Conservation (phyloP, 805 yeast genomes). For the Metschnikowia cubensis region DNA sequence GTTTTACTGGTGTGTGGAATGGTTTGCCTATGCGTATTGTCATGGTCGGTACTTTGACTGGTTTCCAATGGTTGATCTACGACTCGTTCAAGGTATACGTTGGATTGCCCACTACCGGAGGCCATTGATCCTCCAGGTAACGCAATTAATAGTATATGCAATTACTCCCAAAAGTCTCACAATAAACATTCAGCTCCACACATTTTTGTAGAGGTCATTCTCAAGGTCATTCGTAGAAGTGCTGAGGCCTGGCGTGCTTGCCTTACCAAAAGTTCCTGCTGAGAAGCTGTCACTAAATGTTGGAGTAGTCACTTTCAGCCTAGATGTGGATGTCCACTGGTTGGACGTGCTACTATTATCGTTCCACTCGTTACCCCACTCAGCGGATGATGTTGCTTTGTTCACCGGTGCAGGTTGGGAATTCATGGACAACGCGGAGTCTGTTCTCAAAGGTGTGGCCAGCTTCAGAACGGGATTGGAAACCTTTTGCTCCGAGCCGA, state of each 20-base stretch:
- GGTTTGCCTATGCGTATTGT: constrained; percentile 91
- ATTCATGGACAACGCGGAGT: neutral
- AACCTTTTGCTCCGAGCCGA: constrained; percentile 10
- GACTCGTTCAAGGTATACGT: constrained; percentile 93
- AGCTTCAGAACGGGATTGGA: neutral
- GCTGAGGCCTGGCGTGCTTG: neutral
- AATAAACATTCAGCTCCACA: constrained; percentile 44
- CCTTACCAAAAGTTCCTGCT: constrained; percentile 10
- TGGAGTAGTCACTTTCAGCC: neutral
- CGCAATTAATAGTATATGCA: constrained; percentile 1
- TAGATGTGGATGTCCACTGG: constrained; percentile 10
- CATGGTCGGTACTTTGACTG: constrained; percentile 97
- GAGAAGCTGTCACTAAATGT: constrained; percentile 7
- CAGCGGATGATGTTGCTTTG: neutral
- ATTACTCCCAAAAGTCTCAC: neutral
- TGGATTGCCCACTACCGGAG: constrained; percentile 94
- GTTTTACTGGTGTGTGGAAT: constrained; percentile 90
- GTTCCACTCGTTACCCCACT: constrained; percentile 37
- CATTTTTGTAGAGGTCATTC: constrained; percentile 66
- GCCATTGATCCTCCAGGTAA: constrained; percentile 21
- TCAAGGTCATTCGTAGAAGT: constrained; percentile 31
- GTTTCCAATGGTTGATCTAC: constrained; percentile 94
- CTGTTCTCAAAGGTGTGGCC: neutral
- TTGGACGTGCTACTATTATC: constrained; percentile 18
- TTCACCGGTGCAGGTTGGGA: neutral